A percentile compares a stretch with the other conserved stretches of the same genome.
Evolutionary conservation across 2,329 filamentous ascomycete genomes (phyloP).

Genomic region (Chaetomiaceae sp.): DNA sequence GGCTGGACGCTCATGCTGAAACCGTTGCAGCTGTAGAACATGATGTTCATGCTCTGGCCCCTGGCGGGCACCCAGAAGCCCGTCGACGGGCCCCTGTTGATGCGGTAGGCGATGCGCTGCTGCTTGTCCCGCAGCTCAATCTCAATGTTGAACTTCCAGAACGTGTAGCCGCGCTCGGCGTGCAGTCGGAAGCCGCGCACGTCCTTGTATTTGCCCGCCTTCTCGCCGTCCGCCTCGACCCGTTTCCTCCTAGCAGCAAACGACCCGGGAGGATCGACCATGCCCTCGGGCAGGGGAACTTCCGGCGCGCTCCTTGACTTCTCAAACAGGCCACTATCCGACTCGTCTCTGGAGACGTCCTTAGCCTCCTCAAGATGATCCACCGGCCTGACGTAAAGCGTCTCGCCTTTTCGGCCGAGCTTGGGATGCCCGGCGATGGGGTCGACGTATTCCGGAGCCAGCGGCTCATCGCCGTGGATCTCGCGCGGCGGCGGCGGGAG

Average conservation of each 20-base stretch:
- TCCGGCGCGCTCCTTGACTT: conserved; percentile 51
- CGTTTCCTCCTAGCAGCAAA: conserved; percentile 50
- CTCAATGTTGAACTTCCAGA: conserved; percentile 96
- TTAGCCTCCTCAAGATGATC: conserved; percentile 72
- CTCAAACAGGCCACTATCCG: conserved; percentile 78
- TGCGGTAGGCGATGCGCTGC: conserved; percentile 86
- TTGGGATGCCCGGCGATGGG: conserved; percentile 84
- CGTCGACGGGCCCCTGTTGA: conserved; percentile 82
- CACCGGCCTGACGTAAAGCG: conserved; percentile 83
- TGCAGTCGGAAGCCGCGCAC: conserved; percentile 78
- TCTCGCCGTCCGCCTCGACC: conserved; percentile 67
- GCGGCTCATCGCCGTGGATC: conserved; percentile 54
- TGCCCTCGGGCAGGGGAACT: conserved; percentile 34
- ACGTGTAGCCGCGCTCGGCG: conserved; percentile 78
- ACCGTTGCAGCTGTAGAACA: conserved; percentile 98
- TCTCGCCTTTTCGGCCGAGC: conserved; percentile 75
- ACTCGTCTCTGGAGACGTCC: conserved; percentile 74
- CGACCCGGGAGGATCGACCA: conserved; percentile 45
- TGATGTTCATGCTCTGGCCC: conserved; percentile 90
- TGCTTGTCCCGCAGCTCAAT: conserved; percentile 74
- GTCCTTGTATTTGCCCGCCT: conserved; percentile 72
- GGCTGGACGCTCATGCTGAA: conserved; percentile 77
- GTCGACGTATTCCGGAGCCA: conserved; percentile 79
- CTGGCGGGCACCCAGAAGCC: conserved; percentile 91
- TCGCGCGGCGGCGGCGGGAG: conserved; percentile 70